Conservation (phyloP, 176 grass and related monocot genomes). For the Cenchrus fungigraminus region DNA sequence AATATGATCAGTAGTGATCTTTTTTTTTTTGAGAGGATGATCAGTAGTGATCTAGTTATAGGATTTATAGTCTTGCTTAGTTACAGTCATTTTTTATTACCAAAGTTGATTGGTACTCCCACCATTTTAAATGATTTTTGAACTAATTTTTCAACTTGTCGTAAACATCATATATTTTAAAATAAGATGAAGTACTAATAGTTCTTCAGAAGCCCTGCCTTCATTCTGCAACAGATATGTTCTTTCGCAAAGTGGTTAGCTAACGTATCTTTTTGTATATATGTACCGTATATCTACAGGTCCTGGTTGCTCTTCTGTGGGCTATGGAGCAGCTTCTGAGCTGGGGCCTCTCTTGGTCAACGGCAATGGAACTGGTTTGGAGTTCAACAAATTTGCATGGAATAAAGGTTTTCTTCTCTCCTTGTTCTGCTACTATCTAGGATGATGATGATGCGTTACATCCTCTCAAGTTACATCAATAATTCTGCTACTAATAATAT, state of each 20-base stretch:
- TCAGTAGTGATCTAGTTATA: neutral
- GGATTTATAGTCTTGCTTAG: neutral
- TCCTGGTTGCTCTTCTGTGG: slow-evolving; percentile 93
- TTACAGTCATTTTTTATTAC: neutral
- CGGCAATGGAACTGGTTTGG: slow-evolving; percentile 67
- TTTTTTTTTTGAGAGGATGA: neutral
- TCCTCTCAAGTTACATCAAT: neutral
- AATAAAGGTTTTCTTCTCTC: slow-evolving; percentile 57
- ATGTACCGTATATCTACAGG: slow-evolving; percentile 32
- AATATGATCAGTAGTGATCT: neutral
- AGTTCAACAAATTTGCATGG: slow-evolving; percentile 89
- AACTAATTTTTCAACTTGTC: too few relatives aligned
- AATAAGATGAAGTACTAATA: neutral
- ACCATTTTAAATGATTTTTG: too few relatives aligned
- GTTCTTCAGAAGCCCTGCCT: neutral
- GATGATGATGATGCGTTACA: neutral
- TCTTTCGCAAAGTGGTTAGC: neutral
- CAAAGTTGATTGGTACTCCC: too few relatives aligned
- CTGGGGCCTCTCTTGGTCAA: slow-evolving; percentile 74
- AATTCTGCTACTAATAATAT: neutral
- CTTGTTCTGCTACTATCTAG: neutral
- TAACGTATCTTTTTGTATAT: neutral
- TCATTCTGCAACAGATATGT: neutral
- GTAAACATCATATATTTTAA: too few relatives aligned
- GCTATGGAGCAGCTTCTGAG: slow-evolving; percentile 84